Evolutionary conservation across 768 basidiomycete genomes (phyloP).

Genomic region (Macrolepiota albuminosa): DNA sequence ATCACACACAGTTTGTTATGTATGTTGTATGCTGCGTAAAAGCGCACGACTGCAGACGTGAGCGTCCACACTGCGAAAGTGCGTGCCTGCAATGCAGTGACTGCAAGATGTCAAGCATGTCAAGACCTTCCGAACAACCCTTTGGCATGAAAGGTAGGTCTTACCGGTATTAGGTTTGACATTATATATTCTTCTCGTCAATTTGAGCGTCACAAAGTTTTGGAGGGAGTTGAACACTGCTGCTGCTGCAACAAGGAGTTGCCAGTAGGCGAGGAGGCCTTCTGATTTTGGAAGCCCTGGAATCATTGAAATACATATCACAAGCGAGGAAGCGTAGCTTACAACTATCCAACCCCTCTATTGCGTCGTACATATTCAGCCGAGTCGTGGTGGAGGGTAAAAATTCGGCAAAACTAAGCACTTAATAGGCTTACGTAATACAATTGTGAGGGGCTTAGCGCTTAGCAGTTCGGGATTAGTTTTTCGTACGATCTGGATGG

Average conservation of each 20-base stretch:
- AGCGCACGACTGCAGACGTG: slow-evolving; percentile 75
- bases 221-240: slow-evolving; percentile 86
- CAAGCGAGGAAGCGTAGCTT: neutral
- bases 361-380: neutral
- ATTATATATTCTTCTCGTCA: slow-evolving; percentile 77
- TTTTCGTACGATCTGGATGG: slow-evolving; percentile 20
- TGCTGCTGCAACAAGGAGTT: slow-evolving; percentile 70
- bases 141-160: slow-evolving; percentile 2
- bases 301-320: neutral
- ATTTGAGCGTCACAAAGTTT: slow-evolving; percentile 71
- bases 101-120: slow-evolving; percentile 33
- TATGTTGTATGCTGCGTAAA: slow-evolving; percentile 89
- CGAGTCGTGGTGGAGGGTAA: neutral
- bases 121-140: neutral
- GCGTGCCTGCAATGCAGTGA: slow-evolving; percentile 81
- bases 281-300: slow-evolving; percentile 58
- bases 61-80: slow-evolving; percentile 93
- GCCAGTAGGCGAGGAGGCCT: slow-evolving; percentile 85
- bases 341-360: slow-evolving; percentile 8
- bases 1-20: slow-evolving; percentile 66
- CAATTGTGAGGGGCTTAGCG: neutral
- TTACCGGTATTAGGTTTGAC: slow-evolving; percentile 35
- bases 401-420: neutral
- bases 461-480: neutral
- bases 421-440: slow-evolving; percentile 1